Base-by-base conservation (phyloP, 129 eudicot species). In the Scalesia atractyloides region DNA sequence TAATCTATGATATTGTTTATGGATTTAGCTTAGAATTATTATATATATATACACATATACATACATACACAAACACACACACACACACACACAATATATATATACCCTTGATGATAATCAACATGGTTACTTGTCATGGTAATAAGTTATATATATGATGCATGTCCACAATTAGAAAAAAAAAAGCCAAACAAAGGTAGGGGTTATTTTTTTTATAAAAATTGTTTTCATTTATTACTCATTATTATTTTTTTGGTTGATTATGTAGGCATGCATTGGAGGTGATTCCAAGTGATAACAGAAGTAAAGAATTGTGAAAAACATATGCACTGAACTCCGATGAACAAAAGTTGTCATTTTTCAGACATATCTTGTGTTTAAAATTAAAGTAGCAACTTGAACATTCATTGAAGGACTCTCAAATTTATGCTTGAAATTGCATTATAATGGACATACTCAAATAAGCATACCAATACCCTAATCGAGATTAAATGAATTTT, bases 241-340 rank as follows among this genome's bases (percentile, higher is more conserved):
- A 37, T 5, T 8, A 7, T 50, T n/a, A 50, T 50, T 5, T 50
- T 50, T 50, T n/a, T 0, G 20, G 18, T 15, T 50, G 18, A 14
- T 50, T 49, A 5, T 50, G 18, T 50, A 50, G 56, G 56, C 56
- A 50, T 50, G 56, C 56, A 50, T 50, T 50, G 56, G 56, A 50
- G 18, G 20, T 50, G 56, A 50, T n/a, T 50, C 9, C 20, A 50
- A 50, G 19, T 50, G 9, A 50, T 9, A 41, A 41, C 46, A 8
- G 46, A 41, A 41, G 0, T 8, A 41, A 8, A 11, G 2, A 41
- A 41, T 41, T 41, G 46, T 0, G 2, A 8, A 41, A 7, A 9
- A 0, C 18, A 3, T 50, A 47, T 50, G 50, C 17, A 18, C 49
- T 39, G 30, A 24, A 64, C 69, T 4, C 39, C 9, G 9, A 10